Percentiles rank a stretch among this genome's conserved stretches.
Evolutionary conservation across 202 grass and related monocot genomes (phyloP).

Genomic region (Digitaria exilis): DNA sequence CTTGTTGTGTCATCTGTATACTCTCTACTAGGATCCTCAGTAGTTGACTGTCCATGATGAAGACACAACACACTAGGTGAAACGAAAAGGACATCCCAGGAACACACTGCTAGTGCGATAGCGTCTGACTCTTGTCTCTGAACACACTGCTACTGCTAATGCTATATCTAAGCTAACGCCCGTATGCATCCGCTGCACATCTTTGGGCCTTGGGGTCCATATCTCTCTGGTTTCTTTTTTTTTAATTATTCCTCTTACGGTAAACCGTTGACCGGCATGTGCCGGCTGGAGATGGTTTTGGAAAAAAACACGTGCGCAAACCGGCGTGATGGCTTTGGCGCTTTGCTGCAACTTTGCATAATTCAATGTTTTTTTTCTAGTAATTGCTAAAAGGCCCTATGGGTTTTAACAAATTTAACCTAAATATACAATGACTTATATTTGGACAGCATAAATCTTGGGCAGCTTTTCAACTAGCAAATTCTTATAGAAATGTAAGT

Average conservation of each 20-base stretch:
- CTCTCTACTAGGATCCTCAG: neutral
- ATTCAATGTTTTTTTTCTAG: neutral
- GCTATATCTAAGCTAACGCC: neutral
- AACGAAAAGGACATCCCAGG: neutral
- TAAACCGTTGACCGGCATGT: neutral
- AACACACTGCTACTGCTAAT: neutral
- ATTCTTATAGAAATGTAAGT: neutral
- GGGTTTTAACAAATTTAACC: neutral
- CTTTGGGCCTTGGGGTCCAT: neutral
- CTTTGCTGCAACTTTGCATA: neutral
- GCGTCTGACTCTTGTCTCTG: neutral
- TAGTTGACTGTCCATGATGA: neutral
- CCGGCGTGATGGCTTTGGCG: neutral
- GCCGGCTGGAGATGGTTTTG: neutral
- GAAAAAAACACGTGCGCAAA: neutral
- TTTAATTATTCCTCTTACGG: neutral
- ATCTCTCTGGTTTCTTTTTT: neutral
- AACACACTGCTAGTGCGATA: neutral
- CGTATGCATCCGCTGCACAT: neutral
- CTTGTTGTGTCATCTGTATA: neutral
- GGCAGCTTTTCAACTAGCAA: neutral
- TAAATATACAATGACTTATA: neutral
- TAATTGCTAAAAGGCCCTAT: neutral
- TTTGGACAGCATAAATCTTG: neutral
- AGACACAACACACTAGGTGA: neutral